A percentile compares a stretch with the other conserved stretches of the same genome.
Conservation (phyloP, 768 basidiomycete species). For the Scleroderma bovista region DNA sequence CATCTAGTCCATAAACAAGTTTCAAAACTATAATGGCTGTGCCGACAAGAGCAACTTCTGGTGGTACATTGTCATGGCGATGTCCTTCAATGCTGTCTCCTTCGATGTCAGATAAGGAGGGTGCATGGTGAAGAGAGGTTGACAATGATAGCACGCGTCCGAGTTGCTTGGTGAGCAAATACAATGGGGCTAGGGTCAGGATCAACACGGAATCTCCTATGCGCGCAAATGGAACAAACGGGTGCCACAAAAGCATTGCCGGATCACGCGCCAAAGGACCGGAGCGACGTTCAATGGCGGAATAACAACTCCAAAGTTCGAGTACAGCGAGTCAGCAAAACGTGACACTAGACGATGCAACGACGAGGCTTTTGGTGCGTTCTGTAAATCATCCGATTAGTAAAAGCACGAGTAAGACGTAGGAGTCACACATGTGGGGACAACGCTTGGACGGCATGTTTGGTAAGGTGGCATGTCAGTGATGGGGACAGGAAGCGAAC, state of each 20-base stretch:
- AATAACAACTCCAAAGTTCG: conserved; percentile 50
- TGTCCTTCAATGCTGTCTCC: conserved; percentile 40
- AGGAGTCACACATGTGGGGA: conserved; percentile 54
- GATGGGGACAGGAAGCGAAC: conserved; percentile 52
- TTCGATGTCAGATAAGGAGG: conserved; percentile 32
- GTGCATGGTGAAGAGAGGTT: conserved; percentile 53
- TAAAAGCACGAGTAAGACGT: conserved; percentile 1
- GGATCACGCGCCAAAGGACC: conserved; percentile 69
- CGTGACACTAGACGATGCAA: conserved; percentile 60
- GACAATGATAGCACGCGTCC: conserved; percentile 51
- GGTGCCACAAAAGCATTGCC: conserved; percentile 58
- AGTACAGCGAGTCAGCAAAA: conserved; percentile 53
- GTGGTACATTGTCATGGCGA: conserved; percentile 58
- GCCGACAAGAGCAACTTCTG: conserved; percentile 60
- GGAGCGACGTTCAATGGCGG: conserved; percentile 76
- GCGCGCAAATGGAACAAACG: conserved; percentile 47
- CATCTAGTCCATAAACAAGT: conserved; percentile 83
- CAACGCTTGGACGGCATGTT: conserved; percentile 58
- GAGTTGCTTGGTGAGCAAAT: conserved; percentile 57
- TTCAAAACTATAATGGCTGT: conserved; percentile 69
- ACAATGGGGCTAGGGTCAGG: conserved; percentile 46
- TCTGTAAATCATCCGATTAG: conserved; percentile 37
- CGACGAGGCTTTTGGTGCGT: conserved; percentile 50
- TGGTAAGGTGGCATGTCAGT: conserved; percentile 68
- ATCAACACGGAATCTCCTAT: neutral